These are phyloP conservation scores for Penicillium sp. DNA, from an alignment of 2,329 filamentous ascomycete species.

Conservation along the genomic window DNA sequence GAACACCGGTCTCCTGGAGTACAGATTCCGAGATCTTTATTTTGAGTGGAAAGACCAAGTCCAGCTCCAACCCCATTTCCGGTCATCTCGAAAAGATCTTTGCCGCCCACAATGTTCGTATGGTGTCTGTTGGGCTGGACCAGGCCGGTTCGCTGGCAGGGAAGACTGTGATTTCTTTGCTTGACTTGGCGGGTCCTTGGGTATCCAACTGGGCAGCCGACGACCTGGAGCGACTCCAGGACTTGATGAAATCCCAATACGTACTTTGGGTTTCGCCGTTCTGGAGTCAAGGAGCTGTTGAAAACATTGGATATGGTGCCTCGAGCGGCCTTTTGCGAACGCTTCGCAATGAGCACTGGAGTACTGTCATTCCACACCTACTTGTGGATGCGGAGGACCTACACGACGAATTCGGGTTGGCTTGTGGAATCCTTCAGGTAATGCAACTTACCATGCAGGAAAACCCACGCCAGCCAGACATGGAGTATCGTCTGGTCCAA, in stretches of 20 bases:
- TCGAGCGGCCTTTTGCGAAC: constrained; percentile 24
- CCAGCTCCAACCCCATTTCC: constrained; percentile 3
- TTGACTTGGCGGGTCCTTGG: constrained; percentile 17
- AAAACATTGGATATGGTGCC: constrained; percentile 18
- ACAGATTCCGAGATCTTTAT: constrained; percentile 16
- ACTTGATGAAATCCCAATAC: constrained; percentile 14
- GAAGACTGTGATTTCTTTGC: constrained; percentile 19
- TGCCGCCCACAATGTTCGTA: constrained; percentile 9
- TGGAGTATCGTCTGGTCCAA: constrained; percentile 13
- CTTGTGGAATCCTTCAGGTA: constrained; percentile 12
- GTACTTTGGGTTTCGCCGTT: constrained; percentile 20
- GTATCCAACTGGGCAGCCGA: constrained; percentile 6
- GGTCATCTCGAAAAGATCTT: constrained; percentile 12
- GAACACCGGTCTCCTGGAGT: constrained; percentile 9
- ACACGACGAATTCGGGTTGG: constrained; percentile 6
- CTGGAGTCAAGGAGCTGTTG: constrained; percentile 9
- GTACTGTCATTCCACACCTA: constrained; percentile 18
- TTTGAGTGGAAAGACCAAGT: constrained; percentile 2
- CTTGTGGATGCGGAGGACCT: constrained; percentile 14
- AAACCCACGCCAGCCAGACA: constrained; percentile 9
- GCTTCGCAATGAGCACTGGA: constrained; percentile 24
- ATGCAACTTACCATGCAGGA: constrained; percentile 16
- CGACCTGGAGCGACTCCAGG: constrained; percentile 12
- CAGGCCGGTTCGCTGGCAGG: constrained; percentile 8
- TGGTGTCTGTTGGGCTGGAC: constrained; percentile 10